Percentiles rank a stretch among this genome's conserved stretches.
Conservation (phyloP, 495 filamentous ascomycete species). For the Lophiotrema nucula region DNA sequence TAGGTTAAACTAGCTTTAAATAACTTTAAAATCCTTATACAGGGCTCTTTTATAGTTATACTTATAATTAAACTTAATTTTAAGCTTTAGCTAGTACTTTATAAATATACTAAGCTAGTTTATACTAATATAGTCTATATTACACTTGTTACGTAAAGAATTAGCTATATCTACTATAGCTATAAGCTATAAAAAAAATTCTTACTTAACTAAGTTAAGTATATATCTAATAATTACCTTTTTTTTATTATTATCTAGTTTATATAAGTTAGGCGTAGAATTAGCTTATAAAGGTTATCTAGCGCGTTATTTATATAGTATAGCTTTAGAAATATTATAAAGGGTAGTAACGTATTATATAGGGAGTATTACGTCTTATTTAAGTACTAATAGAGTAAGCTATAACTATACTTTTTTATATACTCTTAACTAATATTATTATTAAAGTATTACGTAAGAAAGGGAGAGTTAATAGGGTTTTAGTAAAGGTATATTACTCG, state of each 20-base stretch:
- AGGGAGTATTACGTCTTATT: too few species aligned
- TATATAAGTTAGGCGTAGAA: not conserved
- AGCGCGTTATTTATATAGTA: too few species aligned
- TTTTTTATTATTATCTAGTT: not conserved
- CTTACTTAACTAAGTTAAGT: not conserved
- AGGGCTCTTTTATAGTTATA: constrained; percentile 6
- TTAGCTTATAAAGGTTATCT: not conserved
- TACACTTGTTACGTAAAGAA: not conserved
- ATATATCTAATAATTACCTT: not conserved
- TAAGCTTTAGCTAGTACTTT: not conserved
- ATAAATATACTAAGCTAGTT: constrained; percentile 3
- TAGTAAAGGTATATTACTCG: not conserved
- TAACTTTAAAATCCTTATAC: constrained; percentile 9
- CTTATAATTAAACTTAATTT: constrained; percentile 5
- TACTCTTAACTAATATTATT: too few species aligned
- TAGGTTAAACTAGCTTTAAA: constrained; percentile 1
- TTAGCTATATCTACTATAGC: not conserved
- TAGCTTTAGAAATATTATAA: too few species aligned
- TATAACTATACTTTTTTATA: too few species aligned
- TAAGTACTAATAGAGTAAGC: too few species aligned
- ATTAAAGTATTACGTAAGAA: too few species aligned
- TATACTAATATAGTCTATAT: not conserved
- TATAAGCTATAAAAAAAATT: not conserved
- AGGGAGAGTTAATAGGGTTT: not conserved
- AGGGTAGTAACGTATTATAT: too few species aligned